phyloP scores from a whole-genome alignment of 495 filamentous ascomycete species.

The Diplogelasinospora grovesii region DNA sequence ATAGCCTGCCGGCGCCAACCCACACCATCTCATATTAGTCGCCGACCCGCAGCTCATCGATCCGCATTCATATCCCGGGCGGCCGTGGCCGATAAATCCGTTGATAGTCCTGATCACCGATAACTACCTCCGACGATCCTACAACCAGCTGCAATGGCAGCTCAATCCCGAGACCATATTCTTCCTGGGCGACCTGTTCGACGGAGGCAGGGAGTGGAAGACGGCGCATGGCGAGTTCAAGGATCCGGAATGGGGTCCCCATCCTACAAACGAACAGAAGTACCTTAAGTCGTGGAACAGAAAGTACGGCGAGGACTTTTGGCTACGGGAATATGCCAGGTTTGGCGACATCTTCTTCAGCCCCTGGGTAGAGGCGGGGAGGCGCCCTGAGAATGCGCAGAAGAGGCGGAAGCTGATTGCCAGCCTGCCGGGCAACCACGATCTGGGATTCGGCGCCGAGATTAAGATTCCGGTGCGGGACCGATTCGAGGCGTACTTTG shows the following conservation, averaged over 20 bases:
- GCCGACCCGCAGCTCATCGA: conserved; percentile 98
- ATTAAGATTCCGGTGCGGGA: conserved; percentile 72
- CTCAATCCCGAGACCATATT: conserved; percentile 75
- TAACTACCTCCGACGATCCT: conserved; percentile 77
- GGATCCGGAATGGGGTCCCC: conserved; percentile 52
- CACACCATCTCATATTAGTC: conserved; percentile 81
- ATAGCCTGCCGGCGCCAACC: conserved; percentile 67
- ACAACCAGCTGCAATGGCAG: conserved; percentile 58
- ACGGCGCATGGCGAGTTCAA: conserved; percentile 50
- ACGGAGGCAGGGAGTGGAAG: conserved; percentile 94
- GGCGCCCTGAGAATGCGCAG: conserved; percentile 28
- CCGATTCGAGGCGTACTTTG: conserved; percentile 84
- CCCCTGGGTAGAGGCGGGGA: conserved; percentile 46
- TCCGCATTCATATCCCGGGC: conserved; percentile 90
- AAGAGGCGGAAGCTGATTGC: conserved; percentile 62
- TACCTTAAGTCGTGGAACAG: conserved; percentile 61
- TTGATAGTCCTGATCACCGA: conserved; percentile 80
- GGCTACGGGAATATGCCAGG: conserved; percentile 73
- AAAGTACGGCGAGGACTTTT: conserved; percentile 67
- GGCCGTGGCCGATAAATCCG: conserved; percentile 79
- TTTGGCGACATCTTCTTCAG: conserved; percentile 74
- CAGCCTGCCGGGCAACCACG: conserved; percentile 90
- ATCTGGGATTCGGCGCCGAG: conserved; percentile 85
- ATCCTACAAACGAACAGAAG: conserved; percentile 41
- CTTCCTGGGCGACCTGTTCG: conserved; percentile 93